Conservation (phyloP, 2,329 filamentous ascomycete genomes). For the Rutstroemia sp. region DNA sequence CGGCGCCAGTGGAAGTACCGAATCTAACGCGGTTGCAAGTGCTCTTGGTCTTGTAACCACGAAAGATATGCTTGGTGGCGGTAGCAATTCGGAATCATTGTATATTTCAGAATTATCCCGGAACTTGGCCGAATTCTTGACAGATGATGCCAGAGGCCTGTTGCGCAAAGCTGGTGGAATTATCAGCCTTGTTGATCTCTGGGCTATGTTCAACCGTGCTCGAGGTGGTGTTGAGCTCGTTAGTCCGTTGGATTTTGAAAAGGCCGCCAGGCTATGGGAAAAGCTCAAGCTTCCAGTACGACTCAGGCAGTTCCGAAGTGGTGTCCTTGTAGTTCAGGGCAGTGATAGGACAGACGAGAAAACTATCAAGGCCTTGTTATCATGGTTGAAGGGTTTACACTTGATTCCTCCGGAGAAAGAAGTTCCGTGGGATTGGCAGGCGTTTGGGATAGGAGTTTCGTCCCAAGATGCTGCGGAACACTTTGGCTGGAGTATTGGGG, state of each 20-base stretch:
- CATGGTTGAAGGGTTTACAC: conserved; percentile 72
- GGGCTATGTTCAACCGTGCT: conserved; percentile 90
- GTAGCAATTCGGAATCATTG: conserved; percentile 66
- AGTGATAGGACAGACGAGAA: conserved; percentile 85
- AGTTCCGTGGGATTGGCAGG: conserved; percentile 65
- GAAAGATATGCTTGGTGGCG: conserved; percentile 83
- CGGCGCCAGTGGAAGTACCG: conserved; percentile 52
- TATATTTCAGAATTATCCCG: conserved; percentile 84
- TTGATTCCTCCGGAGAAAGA: conserved; percentile 56
- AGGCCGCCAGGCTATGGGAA: conserved; percentile 83
- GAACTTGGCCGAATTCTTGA: conserved; percentile 81
- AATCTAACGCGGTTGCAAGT: conserved; percentile 67
- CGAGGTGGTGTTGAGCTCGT: conserved; percentile 91
- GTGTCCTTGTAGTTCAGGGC: conserved; percentile 88
- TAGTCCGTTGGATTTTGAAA: conserved; percentile 84
- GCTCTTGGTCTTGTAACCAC: conserved; percentile 88
- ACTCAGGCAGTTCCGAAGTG: conserved; percentile 82
- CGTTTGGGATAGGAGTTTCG: conserved; percentile 79
- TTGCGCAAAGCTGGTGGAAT: conserved; percentile 77
- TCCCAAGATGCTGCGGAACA: conserved; percentile 81
- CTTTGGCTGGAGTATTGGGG: conserved; percentile 96
- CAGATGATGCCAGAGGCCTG: conserved; percentile 74
- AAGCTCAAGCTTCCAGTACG: conserved; percentile 79
- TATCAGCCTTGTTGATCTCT: conserved; percentile 82
- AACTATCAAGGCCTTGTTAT: conserved; percentile 67